Conservation (phyloP, 1,284 basidiomycete genomes). For the Cutaneotrichosporon dermatis region DNA sequence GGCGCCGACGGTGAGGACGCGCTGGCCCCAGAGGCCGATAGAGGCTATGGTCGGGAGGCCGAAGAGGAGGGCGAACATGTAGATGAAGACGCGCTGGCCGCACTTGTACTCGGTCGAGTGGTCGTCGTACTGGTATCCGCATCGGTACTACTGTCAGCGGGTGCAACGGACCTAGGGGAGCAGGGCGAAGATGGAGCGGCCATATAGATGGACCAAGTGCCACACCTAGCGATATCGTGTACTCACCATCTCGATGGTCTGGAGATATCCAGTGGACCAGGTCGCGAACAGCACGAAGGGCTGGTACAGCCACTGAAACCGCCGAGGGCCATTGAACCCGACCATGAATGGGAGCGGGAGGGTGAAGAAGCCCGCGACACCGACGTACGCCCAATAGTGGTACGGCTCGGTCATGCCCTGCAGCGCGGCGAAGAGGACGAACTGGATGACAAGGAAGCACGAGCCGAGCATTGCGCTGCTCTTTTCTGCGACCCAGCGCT, state of each 20-base stretch:
- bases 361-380: constrained; percentile 36
- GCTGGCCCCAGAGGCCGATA: constrained; percentile 67
- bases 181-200: too few relatives aligned
- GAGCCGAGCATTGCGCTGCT: constrained; percentile 20
- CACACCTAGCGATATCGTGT: too few relatives aligned
- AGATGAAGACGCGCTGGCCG: constrained; percentile 1
- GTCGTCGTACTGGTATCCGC: neutral
- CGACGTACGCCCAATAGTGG: constrained; percentile 35
- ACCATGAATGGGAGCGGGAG: constrained; percentile 39
- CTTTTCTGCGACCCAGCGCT: constrained; percentile 27
- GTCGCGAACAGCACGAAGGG: constrained; percentile 33
- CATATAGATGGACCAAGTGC: too few relatives aligned
- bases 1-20: constrained; percentile 62
- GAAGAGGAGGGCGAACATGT: constrained; percentile 11
- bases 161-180: too few relatives aligned
- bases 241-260: constrained; percentile 35
- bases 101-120: neutral
- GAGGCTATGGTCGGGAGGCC: constrained; percentile 70
- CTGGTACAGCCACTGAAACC: constrained; percentile 33
- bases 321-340: constrained; percentile 26
- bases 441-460: constrained; percentile 39
- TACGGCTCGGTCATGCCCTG: constrained; percentile 17
- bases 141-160: neutral
- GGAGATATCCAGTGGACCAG: constrained; percentile 34
- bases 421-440: constrained; percentile 35